phyloP scores from a whole-genome alignment of 1,139 yeast species.

The Pichia sp. region DNA sequence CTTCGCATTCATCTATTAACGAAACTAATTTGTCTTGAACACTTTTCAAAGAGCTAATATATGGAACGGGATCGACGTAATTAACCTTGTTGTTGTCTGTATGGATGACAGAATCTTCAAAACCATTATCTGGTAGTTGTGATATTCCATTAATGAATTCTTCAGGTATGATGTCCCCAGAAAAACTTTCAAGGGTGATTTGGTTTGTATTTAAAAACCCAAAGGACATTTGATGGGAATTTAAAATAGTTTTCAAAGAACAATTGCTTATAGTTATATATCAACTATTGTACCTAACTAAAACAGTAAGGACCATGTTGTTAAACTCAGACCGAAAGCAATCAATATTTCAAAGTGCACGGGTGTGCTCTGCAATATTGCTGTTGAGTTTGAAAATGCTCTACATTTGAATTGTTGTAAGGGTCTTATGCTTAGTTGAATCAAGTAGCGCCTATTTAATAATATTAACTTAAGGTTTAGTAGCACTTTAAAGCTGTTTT shows the following conservation, averaged over 20 bases:
- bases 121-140: constrained; percentile 35
- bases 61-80: constrained; percentile 85
- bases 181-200: constrained; percentile 10
- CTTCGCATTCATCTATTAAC: constrained; percentile 48
- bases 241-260: too few relatives aligned
- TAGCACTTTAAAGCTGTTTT: too few relatives aligned
- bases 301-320: too few relatives aligned
- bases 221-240: constrained; percentile 9
- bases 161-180: constrained; percentile 2
- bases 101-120: constrained; percentile 4
- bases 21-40: constrained; percentile 65
- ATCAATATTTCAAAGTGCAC: background rate
- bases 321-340: background rate
- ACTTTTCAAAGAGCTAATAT: constrained; percentile 86
- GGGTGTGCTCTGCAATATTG: background rate
- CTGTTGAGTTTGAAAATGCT: background rate
- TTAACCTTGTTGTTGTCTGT: constrained; percentile 18
- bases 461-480: too few relatives aligned
- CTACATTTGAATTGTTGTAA: too few relatives aligned
- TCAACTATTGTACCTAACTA: too few relatives aligned
- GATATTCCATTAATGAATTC: constrained; percentile 82
- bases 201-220: constrained; percentile 5
- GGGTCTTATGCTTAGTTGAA: too few relatives aligned
- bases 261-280: too few relatives aligned
- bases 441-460: too few relatives aligned